A percentile compares a stretch with the other conserved stretches of the same genome.
Evolutionary conservation across 2,329 filamentous ascomycete species (phyloP).

Genomic region (Huntiella savannae): DNA sequence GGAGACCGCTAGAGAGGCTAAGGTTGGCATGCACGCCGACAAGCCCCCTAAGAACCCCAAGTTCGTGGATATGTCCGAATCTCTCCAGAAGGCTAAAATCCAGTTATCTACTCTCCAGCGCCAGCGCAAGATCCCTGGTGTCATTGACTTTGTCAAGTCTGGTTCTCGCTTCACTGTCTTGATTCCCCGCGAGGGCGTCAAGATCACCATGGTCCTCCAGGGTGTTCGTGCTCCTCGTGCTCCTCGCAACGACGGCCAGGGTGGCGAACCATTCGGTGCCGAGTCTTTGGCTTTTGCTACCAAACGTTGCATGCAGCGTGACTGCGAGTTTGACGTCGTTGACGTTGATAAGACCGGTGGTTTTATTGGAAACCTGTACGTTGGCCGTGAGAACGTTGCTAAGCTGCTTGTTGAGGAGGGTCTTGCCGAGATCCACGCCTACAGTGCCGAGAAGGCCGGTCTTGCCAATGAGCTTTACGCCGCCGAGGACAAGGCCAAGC

Average conservation of each 20-base stretch:
- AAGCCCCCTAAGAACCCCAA: constrained; percentile 70
- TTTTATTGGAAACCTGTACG: constrained; percentile 86
- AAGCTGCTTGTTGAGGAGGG: constrained; percentile 89
- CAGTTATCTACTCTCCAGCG: constrained; percentile 73
- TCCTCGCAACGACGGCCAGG: constrained; percentile 53
- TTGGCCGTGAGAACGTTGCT: constrained; percentile 90
- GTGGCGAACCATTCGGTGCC: constrained; percentile 82
- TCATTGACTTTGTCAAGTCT: constrained; percentile 97
- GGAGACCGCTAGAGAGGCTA: constrained; percentile 64
- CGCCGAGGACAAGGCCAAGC: constrained; percentile 78
- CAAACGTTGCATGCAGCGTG: constrained; percentile 74
- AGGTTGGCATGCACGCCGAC: constrained; percentile 87
- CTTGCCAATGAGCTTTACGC: constrained; percentile 73
- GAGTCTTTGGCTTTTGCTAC: constrained; percentile 87
- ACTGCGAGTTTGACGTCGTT: constrained; percentile 89
- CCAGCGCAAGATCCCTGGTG: constrained; percentile 77
- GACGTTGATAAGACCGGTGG: constrained; percentile 92
- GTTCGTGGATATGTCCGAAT: constrained; percentile 82
- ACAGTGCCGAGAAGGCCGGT: constrained; percentile 88
- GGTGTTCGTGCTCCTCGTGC: constrained; percentile 83
- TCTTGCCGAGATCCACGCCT: constrained; percentile 75
- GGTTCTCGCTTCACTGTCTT: constrained; percentile 84
- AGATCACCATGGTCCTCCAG: constrained; percentile 84
- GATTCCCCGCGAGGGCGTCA: constrained; percentile 79
- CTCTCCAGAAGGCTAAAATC: constrained; percentile 84